Evolutionary conservation across 2,329 filamentous ascomycete species (phyloP).

Genomic region (Grosmannia clavigera): DNA sequence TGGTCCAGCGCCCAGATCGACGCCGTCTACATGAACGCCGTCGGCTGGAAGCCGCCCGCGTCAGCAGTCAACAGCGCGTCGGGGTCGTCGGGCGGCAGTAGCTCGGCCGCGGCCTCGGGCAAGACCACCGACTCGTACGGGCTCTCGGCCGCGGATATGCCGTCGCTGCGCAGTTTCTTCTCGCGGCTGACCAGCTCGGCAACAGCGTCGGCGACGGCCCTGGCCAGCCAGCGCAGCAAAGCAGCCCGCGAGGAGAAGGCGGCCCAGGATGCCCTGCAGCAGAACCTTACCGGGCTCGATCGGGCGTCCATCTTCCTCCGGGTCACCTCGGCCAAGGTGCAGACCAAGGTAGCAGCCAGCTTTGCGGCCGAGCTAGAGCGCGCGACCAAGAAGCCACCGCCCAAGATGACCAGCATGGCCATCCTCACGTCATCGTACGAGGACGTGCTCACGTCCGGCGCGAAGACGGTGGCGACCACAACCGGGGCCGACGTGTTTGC

Average conservation of each 20-base stretch:
- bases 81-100: neutral
- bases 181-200: conserved; percentile 52
- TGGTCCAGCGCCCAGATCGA: conserved; percentile 86
- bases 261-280: conserved; percentile 48
- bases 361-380: conserved; percentile 83
- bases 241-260: conserved; percentile 49
- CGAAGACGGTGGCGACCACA: conserved; percentile 16
- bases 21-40: conserved; percentile 74
- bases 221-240: conserved; percentile 38
- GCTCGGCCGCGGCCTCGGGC: neutral
- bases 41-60: conserved; percentile 63
- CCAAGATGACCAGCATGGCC: conserved; percentile 72
- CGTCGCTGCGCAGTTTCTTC: conserved; percentile 68
- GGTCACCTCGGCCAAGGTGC: conserved; percentile 72
- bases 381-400: conserved; percentile 93
- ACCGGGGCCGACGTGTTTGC: conserved; percentile 70
- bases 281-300: conserved; percentile 59
- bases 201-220: conserved; percentile 24
- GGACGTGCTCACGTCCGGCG: conserved; percentile 56
- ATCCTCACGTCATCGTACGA: conserved; percentile 88
- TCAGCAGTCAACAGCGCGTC: conserved; percentile 15
- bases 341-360: conserved; percentile 57
- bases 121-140: conserved; percentile 39
- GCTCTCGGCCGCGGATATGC: conserved; percentile 34
- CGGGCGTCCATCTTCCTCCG: conserved; percentile 78